Base-by-base conservation (phyloP, 2,329 filamentous ascomycete species). In the Zarea fungicola region DNA sequence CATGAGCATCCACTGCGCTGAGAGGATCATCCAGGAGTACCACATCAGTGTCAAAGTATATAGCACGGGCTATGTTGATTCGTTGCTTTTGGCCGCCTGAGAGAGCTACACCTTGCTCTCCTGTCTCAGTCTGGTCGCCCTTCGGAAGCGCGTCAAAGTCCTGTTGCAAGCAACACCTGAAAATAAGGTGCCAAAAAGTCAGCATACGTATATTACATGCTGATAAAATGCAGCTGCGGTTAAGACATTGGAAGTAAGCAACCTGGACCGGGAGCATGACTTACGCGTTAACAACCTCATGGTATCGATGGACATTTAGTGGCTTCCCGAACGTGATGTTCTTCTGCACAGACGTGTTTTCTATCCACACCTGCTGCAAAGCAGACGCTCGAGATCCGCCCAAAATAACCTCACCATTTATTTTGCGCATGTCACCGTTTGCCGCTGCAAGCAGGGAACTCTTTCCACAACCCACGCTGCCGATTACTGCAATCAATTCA, bases 281-380 rank as follows among this genome's bases (percentile, higher is more conserved):
- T 65, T 91, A 97, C 72, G 75, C 70, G 89, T 89, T 62, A 26
- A 96, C 75, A n/a, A 96, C 90, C 44, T 86, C 70, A 37, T 85
- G 77, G 61, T 96, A 95, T 90, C 92, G 96, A 3, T 72, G 70
- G 50, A 76, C 76, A 45, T 95, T 76, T 68, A 85, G 80, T 0
- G 82, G 78, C 57, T 89, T 92, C 9, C 92, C 92, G 60, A 97
- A 97, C 0, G 89, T 68, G 51, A 99, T 95, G 60, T 99, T 99
- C 28, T 96, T 82, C 53, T 82, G 83, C 4, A 97, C 79, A 1
- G 85, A 88, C 0, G 89, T 78, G 60, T 97, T 97, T 62, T 97
- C 92, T 42, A 99, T 96, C 93, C 93, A 99, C 0, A 93, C 89
- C 61, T 96, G 96, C 63, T 99, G 92, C 0, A 93, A 92, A 56